Evolutionary conservation across 805 yeast genomes (phyloP).

Genomic region (Dipodascus albidus): DNA sequence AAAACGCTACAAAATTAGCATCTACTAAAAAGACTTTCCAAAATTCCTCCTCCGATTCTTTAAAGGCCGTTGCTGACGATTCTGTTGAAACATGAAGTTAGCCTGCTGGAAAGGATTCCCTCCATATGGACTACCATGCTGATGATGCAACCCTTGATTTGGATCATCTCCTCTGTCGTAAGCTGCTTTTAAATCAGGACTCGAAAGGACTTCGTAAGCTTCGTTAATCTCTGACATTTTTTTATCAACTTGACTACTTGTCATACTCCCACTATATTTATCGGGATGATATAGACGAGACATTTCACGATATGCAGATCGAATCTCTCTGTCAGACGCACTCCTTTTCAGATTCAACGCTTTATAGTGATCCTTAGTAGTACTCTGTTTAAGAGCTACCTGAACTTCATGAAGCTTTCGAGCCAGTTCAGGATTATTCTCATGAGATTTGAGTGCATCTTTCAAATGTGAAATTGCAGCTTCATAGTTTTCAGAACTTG

Average conservation of each 20-base stretch:
- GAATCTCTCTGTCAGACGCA: slow-evolving; percentile 64
- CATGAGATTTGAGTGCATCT: slow-evolving; percentile 12
- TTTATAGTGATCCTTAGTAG: slow-evolving; percentile 66
- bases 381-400: slow-evolving; percentile 19
- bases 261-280: slow-evolving; percentile 61
- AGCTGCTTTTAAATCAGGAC: slow-evolving; percentile 47
- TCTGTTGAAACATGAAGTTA: not conserved
- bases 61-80: not conserved
- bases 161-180: slow-evolving; percentile 48
- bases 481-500: slow-evolving; percentile 12
- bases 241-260: slow-evolving; percentile 57
- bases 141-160: not conserved
- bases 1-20: too few relatives aligned
- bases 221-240: slow-evolving; percentile 89
- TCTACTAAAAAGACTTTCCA: too few relatives aligned
- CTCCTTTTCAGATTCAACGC: slow-evolving; percentile 53
- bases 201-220: slow-evolving; percentile 78
- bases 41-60: not conserved
- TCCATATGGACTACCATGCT: not conserved
- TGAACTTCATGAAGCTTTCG: slow-evolving; percentile 15
- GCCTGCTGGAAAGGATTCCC: not conserved
- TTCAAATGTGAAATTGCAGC: slow-evolving; percentile 10
- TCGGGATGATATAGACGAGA: slow-evolving; percentile 88
- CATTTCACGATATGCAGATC: slow-evolving; percentile 67
- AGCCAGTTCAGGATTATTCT: slow-evolving; percentile 10